Evolutionary conservation across 2,329 filamentous ascomycete genomes (phyloP).

Genomic region (Botrytis aclada): DNA sequence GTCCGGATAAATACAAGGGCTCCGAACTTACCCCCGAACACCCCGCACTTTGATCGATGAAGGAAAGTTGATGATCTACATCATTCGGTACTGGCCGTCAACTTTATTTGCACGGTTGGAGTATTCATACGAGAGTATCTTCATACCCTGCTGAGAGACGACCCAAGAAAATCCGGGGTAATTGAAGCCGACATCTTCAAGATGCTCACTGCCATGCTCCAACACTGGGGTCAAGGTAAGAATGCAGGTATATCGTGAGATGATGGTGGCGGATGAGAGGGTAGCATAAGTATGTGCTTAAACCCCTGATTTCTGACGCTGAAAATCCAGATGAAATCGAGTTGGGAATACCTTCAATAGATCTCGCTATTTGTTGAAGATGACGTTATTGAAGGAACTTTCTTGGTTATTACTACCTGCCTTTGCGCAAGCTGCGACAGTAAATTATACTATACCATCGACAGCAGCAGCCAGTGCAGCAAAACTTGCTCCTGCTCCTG

Average conservation of each 20-base stretch:
- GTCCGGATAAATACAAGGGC: constrained; percentile 7
- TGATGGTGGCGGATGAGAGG: neutral
- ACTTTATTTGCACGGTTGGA: constrained; percentile 8
- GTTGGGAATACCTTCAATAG: neutral
- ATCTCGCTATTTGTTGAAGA: neutral
- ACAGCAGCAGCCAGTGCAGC: constrained; percentile 27
- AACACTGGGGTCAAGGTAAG: neutral
- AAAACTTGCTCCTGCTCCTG: constrained; percentile 42
- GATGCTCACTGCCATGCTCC: neutral
- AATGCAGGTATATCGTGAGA: neutral
- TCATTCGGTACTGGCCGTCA: neutral
- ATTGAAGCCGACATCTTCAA: constrained; percentile 5
- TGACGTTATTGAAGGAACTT: neutral
- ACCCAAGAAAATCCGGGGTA: neutral
- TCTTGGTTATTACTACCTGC: neutral
- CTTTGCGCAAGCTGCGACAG: constrained; percentile 7
- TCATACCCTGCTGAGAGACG: neutral
- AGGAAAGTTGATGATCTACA: constrained; percentile 5
- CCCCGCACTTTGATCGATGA: constrained; percentile 1
- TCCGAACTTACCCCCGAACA: neutral
- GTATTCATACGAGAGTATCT: neutral
- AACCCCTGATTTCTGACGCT: neutral
- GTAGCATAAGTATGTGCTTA: neutral
- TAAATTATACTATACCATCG: constrained; percentile 28
- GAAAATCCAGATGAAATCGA: neutral